phyloP scores from a whole-genome alignment of 805 yeast genomes.

The Saccharomycopsis schoenii region DNA sequence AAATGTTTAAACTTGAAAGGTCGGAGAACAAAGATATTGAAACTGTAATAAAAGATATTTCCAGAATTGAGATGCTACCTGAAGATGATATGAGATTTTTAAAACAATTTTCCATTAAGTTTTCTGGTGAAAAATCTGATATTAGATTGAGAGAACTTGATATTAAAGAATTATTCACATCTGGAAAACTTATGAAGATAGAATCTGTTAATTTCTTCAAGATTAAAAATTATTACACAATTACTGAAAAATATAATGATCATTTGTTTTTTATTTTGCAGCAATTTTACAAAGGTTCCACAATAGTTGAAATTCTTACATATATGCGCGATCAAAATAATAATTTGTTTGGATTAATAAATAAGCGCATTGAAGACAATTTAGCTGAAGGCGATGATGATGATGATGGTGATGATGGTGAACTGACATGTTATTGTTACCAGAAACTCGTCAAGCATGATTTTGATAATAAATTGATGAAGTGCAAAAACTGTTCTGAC shows the following conservation, averaged over 20 bases:
- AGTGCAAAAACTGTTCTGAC: conserved; percentile 59
- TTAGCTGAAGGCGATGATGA: background rate
- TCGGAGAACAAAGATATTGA: background rate
- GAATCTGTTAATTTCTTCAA: background rate
- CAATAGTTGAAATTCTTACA: background rate
- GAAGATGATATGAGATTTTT: background rate
- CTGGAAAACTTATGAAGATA: background rate
- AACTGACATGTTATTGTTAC: background rate
- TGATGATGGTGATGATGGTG: conserved; percentile 4
- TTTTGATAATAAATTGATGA: conserved; percentile 49
- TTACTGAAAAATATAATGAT: background rate
- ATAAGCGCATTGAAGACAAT: conserved; percentile 10
- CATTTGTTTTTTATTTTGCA: background rate
- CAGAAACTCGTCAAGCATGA: conserved; percentile 37
- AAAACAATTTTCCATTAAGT: background rate
- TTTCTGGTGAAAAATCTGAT: background rate
- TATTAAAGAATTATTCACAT: background rate
- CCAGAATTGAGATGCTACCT: background rate
- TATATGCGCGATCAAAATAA: conserved; percentile 4
- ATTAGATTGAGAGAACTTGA: background rate
- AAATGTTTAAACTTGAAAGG: background rate
- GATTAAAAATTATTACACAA: background rate
- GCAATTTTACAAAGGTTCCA: background rate
- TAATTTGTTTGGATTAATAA: conserved; percentile 3
- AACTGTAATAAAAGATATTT: background rate